phyloP scores from a whole-genome alignment of 2,329 filamentous ascomycete species.

The Aspergillus sergii region DNA sequence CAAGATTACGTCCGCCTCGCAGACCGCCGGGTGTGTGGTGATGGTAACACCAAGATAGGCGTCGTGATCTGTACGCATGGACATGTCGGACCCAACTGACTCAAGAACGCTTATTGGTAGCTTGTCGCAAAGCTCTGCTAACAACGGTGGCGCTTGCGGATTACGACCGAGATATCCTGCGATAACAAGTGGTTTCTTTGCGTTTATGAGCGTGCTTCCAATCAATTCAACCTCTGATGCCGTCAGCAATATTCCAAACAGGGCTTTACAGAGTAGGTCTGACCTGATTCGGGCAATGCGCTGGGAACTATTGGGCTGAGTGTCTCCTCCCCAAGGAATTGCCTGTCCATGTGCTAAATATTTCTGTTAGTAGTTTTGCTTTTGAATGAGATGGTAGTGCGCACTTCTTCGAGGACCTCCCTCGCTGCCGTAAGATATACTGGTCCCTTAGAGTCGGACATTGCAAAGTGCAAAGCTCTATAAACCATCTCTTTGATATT shows the following conservation, averaged over 20 bases:
- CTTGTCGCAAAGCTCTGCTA: background rate
- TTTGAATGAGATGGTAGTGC: background rate
- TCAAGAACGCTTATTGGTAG: constrained; percentile 37
- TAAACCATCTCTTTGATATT: constrained; percentile 89
- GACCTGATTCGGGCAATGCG: constrained; percentile 10
- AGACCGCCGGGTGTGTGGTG: constrained; percentile 70
- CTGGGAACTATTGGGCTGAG: background rate
- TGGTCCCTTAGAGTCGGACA: constrained; percentile 72
- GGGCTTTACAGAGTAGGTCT: background rate
- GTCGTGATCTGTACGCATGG: constrained; percentile 42
- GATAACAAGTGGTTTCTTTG: constrained; percentile 50
- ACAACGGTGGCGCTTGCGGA: constrained; percentile 38
- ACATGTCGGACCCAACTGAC: constrained; percentile 54
- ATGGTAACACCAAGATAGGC: constrained; percentile 55
- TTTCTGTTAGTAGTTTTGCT: background rate
- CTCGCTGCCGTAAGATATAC: constrained; percentile 76
- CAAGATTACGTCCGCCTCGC: constrained; percentile 76
- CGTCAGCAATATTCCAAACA: background rate
- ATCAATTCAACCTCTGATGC: constrained; percentile 37
- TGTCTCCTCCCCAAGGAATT: background rate
- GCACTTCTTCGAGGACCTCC: constrained; percentile 68
- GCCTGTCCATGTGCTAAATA: background rate
- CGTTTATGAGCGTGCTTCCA: constrained; percentile 42
- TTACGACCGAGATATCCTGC: constrained; percentile 53
- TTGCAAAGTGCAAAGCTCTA: constrained; percentile 77